Evolutionary conservation across 2,329 filamentous ascomycete species (phyloP), one percentile per base, ranked within the genome.

Genomic region (Alternaria sp.): DNA sequence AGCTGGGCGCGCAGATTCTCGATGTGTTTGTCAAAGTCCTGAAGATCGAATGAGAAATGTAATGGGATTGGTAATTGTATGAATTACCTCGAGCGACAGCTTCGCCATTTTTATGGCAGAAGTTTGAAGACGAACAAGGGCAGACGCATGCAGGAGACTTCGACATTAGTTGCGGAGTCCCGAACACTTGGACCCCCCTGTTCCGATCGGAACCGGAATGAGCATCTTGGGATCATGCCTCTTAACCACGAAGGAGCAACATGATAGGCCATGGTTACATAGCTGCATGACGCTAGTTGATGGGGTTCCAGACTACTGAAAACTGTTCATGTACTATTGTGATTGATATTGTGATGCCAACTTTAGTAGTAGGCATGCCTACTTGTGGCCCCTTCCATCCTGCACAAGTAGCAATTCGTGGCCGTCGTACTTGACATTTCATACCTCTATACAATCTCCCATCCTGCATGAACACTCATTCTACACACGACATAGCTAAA

Each of bases 11-110:
- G 74, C 2, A 78, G 63, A 44, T 67, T 72, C 14, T 68, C 66
- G 54, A 78, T 73, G 63, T 77, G 75, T 56, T 51, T 64, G 57
- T 78, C 74, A 60, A 78, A 65, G 55, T 74, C 70, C 74, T 77
- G 63, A 41, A 60, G 49, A 60, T 59, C 57, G 43, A 61, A 66
- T 63, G 59, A 63, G 66, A 59, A 41, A 57, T 25, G 54, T 44
- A 57, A 46, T 57, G 32, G 28, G 32, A 38, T 32, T 32, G 49
- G 62, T 36, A 50, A 53, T 51, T 30, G 18, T 46, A 3, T 38
- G 32, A 54, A 55, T 70, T 69, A 75, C 73, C 54, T 75, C 69
- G 43, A 75, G 70, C 50, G 69, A 72, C 41, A 73, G 67, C 36
- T 59, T 60, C 34, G 67, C 50, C 73, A 74, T 75, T 56, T 56